Base-by-base conservation (phyloP, 805 yeast species). In the Ogataea polymorpha region DNA sequence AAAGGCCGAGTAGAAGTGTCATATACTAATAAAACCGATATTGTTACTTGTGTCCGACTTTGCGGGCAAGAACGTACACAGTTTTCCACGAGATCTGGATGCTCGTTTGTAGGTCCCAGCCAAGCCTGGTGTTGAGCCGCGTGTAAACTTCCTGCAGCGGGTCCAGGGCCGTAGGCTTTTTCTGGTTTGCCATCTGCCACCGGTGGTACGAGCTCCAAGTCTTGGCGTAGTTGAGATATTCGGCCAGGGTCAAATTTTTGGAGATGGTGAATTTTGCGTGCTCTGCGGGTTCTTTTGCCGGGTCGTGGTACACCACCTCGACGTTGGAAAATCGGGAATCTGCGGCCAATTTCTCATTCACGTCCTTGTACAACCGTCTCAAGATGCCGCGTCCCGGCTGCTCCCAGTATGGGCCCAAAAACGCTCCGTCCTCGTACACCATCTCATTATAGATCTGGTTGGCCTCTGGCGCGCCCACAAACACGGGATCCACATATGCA, bases 381-480 rank as follows among this genome's bases (percentile, higher is more conserved):
- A 90, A 60, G 11, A 74, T 63, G 5, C 55, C 39, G 35, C 95
- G 68, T 0, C 96, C 97, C 0, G 95, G 93, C 50, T 82, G 84
- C 53, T 86, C 85, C 97, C 97, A 90, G 56, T 77, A 77, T 0
- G 80, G 79, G 0, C 90, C 90, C 33, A 83, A 58, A 32, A 55
- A 65, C 2, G 60, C 55, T 0, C 73, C 67, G 35, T 65, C 66
- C 20, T 67, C 70, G 48, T 75, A 75, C 5, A 63, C 66, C 35
- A 67, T 61, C 30, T 68, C 61, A 31, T 60, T 53, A 35, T 77
- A 71, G 6, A 82, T 57, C 29, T 70, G 67, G 47, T 83, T 80
- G 1, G 85, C 81, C 30, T 67, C 66, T 0, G 82, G 80, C 46
- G 55, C 62, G 2, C 73, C 70, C 41, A 70, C 63, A 42, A 63